Evolutionary conservation across 192 early-diverging fungal genomes (phyloP).

Genomic region (Entomortierella chlamydospora): DNA sequence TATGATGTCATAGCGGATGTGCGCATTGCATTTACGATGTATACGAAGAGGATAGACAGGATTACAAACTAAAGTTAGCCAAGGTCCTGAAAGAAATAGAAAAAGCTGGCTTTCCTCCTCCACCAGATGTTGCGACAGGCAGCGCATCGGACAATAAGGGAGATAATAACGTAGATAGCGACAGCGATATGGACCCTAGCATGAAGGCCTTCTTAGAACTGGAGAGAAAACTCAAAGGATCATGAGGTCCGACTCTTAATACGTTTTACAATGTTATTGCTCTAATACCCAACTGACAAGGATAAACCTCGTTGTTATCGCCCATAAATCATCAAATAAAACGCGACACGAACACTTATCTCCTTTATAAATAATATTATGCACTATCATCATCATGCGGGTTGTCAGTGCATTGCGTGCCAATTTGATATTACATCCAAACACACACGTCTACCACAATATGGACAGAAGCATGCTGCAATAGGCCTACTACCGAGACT

Average conservation of each 20-base stretch:
- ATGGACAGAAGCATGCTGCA: constrained; percentile 19
- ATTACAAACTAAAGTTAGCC: constrained; percentile 27
- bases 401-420: too few species aligned
- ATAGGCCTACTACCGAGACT: constrained; percentile 24
- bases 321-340: not conserved
- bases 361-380: too few species aligned
- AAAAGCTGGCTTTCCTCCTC: constrained; percentile 40
- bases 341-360: not conserved
- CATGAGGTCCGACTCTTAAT: constrained; percentile 7
- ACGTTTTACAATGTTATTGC: too few species aligned
- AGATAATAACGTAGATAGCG: constrained; percentile 27
- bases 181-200: constrained; percentile 61
- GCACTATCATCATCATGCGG: too few species aligned
- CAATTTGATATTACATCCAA: too few species aligned
- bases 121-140: constrained; percentile 1
- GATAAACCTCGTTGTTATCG: too few species aligned
- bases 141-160: not conserved
- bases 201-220: constrained; percentile 66
- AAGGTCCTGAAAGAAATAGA: constrained; percentile 21
- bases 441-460: too few species aligned
- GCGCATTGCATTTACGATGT: constrained; percentile 50
- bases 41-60: constrained; percentile 49
- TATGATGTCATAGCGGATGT: constrained; percentile 32
- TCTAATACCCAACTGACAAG: not conserved
- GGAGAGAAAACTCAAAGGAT: constrained; percentile 56